Evolutionary conservation across 1,284 basidiomycete genomes (phyloP).

Genomic region (Coniophora puteana): DNA sequence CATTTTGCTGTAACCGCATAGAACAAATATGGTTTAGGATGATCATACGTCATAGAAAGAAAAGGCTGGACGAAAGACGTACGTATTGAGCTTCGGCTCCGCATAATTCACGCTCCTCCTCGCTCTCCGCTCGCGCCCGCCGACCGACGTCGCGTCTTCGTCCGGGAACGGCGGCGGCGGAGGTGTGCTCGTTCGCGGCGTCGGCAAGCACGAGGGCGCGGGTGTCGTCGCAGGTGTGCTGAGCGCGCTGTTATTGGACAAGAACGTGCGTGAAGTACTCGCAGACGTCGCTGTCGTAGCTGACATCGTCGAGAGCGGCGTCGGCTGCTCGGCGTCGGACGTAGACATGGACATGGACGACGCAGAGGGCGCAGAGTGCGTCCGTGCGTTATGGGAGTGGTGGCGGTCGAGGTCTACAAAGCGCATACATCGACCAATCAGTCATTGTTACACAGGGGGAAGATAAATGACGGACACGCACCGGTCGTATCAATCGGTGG

Average conservation of each 20-base stretch:
- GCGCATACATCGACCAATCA: conserved; percentile 12
- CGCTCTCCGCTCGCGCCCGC: conserved; percentile 63
- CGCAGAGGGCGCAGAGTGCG: not conserved
- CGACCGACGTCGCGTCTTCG: conserved; percentile 20
- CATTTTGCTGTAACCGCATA: conserved; percentile 67
- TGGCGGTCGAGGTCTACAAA: conserved; percentile 37
- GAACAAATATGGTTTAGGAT: too few species aligned
- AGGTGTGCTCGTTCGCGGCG: conserved; percentile 46
- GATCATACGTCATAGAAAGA: conserved; percentile 12
- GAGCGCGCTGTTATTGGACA: too few species aligned
- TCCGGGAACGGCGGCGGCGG: conserved; percentile 38
- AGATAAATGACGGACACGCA: conserved; percentile 17
- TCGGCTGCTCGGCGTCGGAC: conserved; percentile 35
- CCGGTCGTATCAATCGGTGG: conserved; percentile 35
- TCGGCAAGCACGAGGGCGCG: conserved; percentile 34
- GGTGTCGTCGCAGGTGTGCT: conserved; percentile 41
- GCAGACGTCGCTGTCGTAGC: conserved; percentile 28
- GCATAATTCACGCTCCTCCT: conserved; percentile 86
- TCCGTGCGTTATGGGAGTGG: too few species aligned
- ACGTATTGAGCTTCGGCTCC: conserved; percentile 89
- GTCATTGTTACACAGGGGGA: conserved; percentile 2
- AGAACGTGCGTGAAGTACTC: conserved; percentile 36
- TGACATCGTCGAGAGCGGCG: conserved; percentile 27
- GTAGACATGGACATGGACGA: too few species aligned
- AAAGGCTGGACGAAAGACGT: conserved; percentile 28